Evolutionary conservation across 257 asterid genomes (phyloP).

Genomic region (Petrea volubilis): DNA sequence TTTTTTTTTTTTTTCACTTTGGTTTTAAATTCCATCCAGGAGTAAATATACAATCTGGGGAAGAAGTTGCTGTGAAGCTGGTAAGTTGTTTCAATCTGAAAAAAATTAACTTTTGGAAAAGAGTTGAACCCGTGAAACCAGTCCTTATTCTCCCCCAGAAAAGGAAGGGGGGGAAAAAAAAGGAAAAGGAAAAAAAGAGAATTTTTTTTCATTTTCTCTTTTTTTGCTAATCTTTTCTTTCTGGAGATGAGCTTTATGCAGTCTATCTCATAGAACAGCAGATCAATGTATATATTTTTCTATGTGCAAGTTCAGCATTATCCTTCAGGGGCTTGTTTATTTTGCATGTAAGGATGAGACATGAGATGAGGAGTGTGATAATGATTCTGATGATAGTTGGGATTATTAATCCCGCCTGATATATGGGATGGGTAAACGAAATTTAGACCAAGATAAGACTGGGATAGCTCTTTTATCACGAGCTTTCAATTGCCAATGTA

Average conservation of each 20-base stretch:
- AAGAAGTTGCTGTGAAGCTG: constrained; percentile 92
- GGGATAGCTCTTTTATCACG: no score
- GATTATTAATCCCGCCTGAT: no score
- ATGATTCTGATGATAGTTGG: no score
- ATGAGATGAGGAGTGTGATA: no score
- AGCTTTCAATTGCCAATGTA: no score
- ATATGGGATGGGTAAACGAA: no score
- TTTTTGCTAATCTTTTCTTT: background rate
- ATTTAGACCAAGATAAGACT: no score
- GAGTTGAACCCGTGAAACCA: background rate
- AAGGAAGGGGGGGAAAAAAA: background rate
- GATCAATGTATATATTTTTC: constrained; percentile 4
- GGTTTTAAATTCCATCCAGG: constrained; percentile 45
- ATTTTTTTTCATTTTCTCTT: no score
- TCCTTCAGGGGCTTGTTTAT: no score
- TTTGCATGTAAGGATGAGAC: no score
- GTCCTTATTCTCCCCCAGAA: background rate
- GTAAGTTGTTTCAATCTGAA: constrained; percentile 46
- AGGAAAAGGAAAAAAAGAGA: background rate
- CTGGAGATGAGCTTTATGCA: background rate
- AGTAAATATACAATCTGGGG: constrained; percentile 72
- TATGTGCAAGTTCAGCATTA: background rate
- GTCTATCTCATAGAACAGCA: background rate
- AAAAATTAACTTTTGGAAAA: background rate
- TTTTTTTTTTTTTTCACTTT: no score